A percentile compares a stretch with the other conserved stretches of the same genome.
phyloP scores from a whole-genome alignment of 176 grass and related monocot genomes.

The Rhynchospora tenuis region DNA sequence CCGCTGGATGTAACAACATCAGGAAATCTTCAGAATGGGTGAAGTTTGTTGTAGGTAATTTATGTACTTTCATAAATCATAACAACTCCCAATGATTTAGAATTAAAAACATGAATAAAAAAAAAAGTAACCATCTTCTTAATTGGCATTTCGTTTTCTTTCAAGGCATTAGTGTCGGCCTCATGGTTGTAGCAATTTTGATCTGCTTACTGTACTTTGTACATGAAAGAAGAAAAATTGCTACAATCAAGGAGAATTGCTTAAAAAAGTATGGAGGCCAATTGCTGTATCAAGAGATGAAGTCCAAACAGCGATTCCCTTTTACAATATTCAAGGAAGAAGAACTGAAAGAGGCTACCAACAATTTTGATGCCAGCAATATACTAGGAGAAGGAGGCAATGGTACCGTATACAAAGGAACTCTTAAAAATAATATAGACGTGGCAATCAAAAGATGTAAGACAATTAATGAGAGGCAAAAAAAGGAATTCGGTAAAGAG shows the following conservation, averaged over 20 bases:
- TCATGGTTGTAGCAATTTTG: conserved; percentile 17
- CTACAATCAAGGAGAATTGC: conserved; percentile 34
- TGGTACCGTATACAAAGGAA: conserved; percentile 71
- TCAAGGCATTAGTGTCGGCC: conserved; percentile 33
- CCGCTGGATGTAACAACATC: conserved; percentile 25
- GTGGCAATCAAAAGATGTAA: conserved; percentile 51
- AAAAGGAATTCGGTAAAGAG: conserved; percentile 76
- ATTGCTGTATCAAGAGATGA: conserved; percentile 51
- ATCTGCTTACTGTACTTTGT: conserved; percentile 29
- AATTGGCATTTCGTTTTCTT: too few species aligned
- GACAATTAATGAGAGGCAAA: conserved; percentile 44
- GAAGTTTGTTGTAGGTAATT: conserved; percentile 54
- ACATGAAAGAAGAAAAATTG: conserved; percentile 32
- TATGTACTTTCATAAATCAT: neutral
- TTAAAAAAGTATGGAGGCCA: conserved; percentile 68
- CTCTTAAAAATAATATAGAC: conserved; percentile 17
- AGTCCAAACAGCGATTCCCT: conserved; percentile 38
- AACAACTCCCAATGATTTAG: too few species aligned
- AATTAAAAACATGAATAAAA: too few species aligned
- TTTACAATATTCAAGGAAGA: conserved; percentile 59
- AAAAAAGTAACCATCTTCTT: neutral
- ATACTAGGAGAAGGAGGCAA: conserved; percentile 62
- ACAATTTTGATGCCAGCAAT: conserved; percentile 40
- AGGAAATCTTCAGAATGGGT: conserved; percentile 14
- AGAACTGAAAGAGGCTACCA: conserved; percentile 55